A percentile compares a stretch with the other conserved stretches of the same genome.
Conservation (phyloP, 371 early-diverging fungal species). For the Mortierella sp. region DNA sequence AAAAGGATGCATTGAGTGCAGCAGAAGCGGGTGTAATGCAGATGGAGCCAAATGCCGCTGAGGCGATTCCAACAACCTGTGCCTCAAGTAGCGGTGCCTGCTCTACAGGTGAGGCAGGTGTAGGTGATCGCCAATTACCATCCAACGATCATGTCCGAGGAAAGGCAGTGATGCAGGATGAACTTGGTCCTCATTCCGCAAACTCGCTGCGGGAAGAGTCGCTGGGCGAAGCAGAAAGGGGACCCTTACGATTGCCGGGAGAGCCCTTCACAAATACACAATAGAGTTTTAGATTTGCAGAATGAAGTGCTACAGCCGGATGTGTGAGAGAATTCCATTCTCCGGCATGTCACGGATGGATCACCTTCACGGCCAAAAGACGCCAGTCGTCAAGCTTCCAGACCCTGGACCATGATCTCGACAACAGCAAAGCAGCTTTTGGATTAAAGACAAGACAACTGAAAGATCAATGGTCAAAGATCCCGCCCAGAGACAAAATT, state of each 20-base stretch:
- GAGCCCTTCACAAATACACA: not conserved
- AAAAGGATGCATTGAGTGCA: slow-evolving; percentile 9
- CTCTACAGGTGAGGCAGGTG: not conserved
- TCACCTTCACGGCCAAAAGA: no score
- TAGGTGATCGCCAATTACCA: not conserved
- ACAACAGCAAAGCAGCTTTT: no score
- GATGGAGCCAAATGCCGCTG: slow-evolving; percentile 9
- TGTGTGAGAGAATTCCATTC: no score
- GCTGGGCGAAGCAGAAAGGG: not conserved
- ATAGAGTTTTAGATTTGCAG: no score
- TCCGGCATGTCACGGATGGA: no score
- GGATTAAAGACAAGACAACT: no score
- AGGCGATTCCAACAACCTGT: slow-evolving; percentile 4
- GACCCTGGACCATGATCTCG: no score
- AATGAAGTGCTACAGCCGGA: no score
- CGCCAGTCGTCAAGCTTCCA: no score
- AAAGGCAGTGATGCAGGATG: not conserved
- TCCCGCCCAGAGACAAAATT: no score
- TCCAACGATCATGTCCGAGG: not conserved
- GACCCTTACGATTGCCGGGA: not conserved
- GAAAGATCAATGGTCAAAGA: no score
- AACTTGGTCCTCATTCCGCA: not conserved
- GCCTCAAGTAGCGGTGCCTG: not conserved
- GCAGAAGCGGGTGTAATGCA: slow-evolving; percentile 3
- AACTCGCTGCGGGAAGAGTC: not conserved